Evolutionary conservation across 257 asterid species (phyloP).

Genomic region (Craterostigma plantagineum): DNA sequence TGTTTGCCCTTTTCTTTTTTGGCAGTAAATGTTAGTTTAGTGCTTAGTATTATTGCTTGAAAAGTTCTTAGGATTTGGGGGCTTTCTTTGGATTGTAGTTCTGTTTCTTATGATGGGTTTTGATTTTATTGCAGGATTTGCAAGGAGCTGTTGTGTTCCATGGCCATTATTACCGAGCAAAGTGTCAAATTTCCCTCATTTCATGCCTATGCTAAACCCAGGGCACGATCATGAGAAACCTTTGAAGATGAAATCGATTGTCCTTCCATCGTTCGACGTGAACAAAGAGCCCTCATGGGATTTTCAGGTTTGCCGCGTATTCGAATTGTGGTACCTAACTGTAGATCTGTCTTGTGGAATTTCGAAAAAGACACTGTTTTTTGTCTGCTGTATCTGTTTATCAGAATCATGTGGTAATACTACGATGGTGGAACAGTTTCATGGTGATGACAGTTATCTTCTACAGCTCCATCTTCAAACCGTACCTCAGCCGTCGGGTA

Average conservation of each 20-base stretch:
- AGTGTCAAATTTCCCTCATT: slow-evolving; percentile 32
- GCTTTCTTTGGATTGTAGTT: background rate
- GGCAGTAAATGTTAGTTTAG: background rate
- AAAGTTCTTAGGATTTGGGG: background rate
- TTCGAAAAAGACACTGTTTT: background rate
- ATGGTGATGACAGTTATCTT: slow-evolving; percentile 14
- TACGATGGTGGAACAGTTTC: slow-evolving; percentile 16
- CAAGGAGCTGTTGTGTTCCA: slow-evolving; percentile 23
- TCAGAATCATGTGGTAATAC: slow-evolving; percentile 11
- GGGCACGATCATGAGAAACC: slow-evolving; percentile 32
- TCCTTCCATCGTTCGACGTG: slow-evolving; percentile 10
- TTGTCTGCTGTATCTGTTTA: slow-evolving; percentile 7
- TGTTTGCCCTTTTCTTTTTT: background rate
- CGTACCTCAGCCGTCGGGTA: slow-evolving; percentile 16
- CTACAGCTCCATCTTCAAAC: slow-evolving; percentile 11
- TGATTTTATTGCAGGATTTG: slow-evolving; percentile 11
- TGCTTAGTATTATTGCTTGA: background rate
- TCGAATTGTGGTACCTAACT: background rate
- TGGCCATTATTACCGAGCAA: slow-evolving; percentile 30
- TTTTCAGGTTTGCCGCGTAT: background rate
- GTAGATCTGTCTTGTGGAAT: background rate
- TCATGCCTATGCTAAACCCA: slow-evolving; percentile 26
- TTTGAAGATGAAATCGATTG: slow-evolving; percentile 14
- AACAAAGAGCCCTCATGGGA: background rate
- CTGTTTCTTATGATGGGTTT: background rate